Evolutionary conservation across 176 grass and related monocot genomes (phyloP), one percentile per base, ranked within the genome.

Genomic region (Leersia perrieri): DNA sequence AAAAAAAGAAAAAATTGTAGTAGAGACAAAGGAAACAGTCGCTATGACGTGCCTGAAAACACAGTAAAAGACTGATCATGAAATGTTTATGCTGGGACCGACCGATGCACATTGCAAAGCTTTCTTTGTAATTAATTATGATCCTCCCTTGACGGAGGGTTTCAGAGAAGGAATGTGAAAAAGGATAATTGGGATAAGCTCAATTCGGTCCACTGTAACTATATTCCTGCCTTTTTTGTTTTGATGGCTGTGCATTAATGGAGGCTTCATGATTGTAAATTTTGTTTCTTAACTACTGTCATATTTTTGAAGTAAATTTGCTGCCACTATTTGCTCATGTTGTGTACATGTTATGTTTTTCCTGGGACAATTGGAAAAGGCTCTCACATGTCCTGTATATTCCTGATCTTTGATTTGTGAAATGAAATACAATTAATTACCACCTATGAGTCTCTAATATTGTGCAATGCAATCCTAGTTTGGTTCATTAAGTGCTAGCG

Each of bases 61-160:
- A 41, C 16, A 80, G 57, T 35, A 33, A 64, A 79, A 63, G 9
- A 33, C 34, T 61, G 31, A 32, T 27, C 49, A 9, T 9, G 26
- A 60, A 25, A 58, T 32, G n/a, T 74, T 60, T 60, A 55, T 80
- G 76, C 44, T 22, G 15, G 47, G 84, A 25, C 13, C 62, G 32
- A 44, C 26, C 51, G 83, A 77, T 84, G 73, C 58, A 35, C 64
- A 45, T 63, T 72, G 16, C 76, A 9, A 39, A 75, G 45, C 26
- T n/a, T 74, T 75, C 29, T 81, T 33, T 45, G 9, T 7, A 47
- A 7, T 20, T 41, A 41, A 12, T 0, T 45, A 67, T 49, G 12
- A 87, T 38, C 32, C 38, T 72, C 53, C 41, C 0, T 63, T 45
- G 79, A 42, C 41, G 34, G 42, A 69, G 47, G 10, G 16, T 32